A percentile compares a stretch with the other conserved stretches of the same genome.
Conservation (phyloP, 1,284 basidiomycete genomes). For the Gastroboletus turbinatus region DNA sequence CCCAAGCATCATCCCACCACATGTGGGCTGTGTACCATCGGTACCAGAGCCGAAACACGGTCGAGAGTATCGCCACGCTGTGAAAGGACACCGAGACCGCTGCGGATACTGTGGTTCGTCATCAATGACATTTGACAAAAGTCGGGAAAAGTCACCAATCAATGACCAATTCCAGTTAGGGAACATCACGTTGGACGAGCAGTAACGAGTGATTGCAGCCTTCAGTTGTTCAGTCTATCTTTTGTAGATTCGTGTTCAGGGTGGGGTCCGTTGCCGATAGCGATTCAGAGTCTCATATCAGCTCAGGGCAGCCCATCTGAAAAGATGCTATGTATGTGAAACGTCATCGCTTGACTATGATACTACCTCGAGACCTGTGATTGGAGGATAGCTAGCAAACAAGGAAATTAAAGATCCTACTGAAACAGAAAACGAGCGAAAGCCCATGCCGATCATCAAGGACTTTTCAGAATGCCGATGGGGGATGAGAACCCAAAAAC, state of each 20-base stretch:
- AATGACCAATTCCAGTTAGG: slow-evolving; percentile 10
- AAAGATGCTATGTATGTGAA: too few relatives aligned
- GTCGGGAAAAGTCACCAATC: background rate
- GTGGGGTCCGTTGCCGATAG: background rate
- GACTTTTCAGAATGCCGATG: too few relatives aligned
- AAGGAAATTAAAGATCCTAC: too few relatives aligned
- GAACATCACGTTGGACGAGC: slow-evolving; percentile 15
- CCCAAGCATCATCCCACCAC: slow-evolving; percentile 27
- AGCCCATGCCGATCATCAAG: too few relatives aligned
- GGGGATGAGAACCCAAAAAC: too few relatives aligned
- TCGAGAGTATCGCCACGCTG: slow-evolving; percentile 21
- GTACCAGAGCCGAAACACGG: slow-evolving; percentile 28
- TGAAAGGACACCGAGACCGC: slow-evolving; percentile 23
- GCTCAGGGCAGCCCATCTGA: background rate
- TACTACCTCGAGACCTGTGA: too few relatives aligned
- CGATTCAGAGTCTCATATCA: too few relatives aligned
- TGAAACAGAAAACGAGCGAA: too few relatives aligned
- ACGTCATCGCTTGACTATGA: too few relatives aligned
- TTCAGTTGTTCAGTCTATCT: background rate
- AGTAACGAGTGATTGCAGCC: background rate
- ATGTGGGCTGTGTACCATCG: slow-evolving; percentile 17
- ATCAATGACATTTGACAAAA: background rate
- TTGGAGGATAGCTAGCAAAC: too few relatives aligned
- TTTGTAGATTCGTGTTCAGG: slow-evolving; percentile 9
- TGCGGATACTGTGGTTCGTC: background rate